These are phyloP conservation scores for Trichosporon sp. DNA, from an alignment of 1,284 basidiomycete species.

Conservation along the genomic window DNA sequence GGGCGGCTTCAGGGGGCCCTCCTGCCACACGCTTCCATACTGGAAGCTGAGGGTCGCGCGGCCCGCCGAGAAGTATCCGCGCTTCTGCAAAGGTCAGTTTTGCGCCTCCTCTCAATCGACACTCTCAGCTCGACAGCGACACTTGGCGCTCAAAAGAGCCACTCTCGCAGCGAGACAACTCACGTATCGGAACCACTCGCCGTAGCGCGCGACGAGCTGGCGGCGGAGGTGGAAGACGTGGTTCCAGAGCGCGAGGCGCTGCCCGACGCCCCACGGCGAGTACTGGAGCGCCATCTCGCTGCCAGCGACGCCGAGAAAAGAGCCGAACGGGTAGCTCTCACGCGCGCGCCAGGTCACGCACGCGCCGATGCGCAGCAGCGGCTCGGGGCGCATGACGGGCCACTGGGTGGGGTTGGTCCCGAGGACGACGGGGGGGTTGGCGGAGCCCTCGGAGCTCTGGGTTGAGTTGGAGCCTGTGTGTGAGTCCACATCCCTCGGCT, in stretches of 20 bases:
- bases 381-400: background rate
- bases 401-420: background rate
- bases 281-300: background rate
- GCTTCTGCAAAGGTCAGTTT: background rate
- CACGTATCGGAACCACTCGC: constrained; percentile 2
- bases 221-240: background rate
- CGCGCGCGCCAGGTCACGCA: background rate
- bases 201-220: background rate
- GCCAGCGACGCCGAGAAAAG: background rate
- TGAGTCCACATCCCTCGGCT: background rate
- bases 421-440: background rate
- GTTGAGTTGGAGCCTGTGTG: background rate
- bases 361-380: background rate
- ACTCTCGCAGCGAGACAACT: background rate
- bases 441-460: background rate
- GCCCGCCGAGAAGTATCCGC: background rate
- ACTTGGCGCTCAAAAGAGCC: no score
- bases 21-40: background rate
- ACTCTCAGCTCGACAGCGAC: background rate
- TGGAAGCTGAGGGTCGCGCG: background rate
- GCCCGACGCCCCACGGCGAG: background rate
- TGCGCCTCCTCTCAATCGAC: background rate
- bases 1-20: background rate
- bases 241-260: background rate
- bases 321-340: background rate